Evolutionary conservation across 306 rosid genomes (phyloP), one percentile per base, ranked within the genome.

Genomic region (Sicyos edulis): DNA sequence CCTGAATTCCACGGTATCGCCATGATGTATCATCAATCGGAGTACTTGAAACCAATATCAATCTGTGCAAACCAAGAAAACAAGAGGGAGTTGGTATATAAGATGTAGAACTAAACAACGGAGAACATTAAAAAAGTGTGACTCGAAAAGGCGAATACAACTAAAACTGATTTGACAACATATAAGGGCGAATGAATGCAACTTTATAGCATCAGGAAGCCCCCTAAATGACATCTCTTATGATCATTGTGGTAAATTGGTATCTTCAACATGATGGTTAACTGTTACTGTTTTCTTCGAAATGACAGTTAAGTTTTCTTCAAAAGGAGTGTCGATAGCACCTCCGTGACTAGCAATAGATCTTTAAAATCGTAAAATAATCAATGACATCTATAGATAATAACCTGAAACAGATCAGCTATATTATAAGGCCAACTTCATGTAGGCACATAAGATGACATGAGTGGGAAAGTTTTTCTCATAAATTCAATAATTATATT

Each of bases 41-140:
- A 22, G 73, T 21, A 68, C 44, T 24, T 51, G 73, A 26, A 22
- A 69, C 24, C 73, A 50, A 69, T 50, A 69, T 21, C 56, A 24
- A 69, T 49, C 73, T 69, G 59, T 26, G 26, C 26, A 69, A n/a
- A 12, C 6, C 45, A 50, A 15, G 55, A 26, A 53, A 69, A 50
- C 19, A 21, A 69, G 47, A 42, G 47, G 10, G 47, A 42, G 47
- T 42, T 42, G 47, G 47, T 7, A 42, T 42, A 42, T 42, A 42
- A 47, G 72, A 69, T 4, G 73, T 10, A 19, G 34, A 66, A 69
- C 73, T 50, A 50, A 15, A 47, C 73, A 9, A 45, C 1, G 16
- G 24, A 51, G 44, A 68, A 50, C 14, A 14, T 49, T 26, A 37
- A 68, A 26, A 49, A 22, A 20, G 21, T 7, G 56, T 13, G 53